Evolutionary conservation across 148 eudicot species (phyloP), one percentile per base, ranked within the genome.

Genomic region (Silene conica): DNA sequence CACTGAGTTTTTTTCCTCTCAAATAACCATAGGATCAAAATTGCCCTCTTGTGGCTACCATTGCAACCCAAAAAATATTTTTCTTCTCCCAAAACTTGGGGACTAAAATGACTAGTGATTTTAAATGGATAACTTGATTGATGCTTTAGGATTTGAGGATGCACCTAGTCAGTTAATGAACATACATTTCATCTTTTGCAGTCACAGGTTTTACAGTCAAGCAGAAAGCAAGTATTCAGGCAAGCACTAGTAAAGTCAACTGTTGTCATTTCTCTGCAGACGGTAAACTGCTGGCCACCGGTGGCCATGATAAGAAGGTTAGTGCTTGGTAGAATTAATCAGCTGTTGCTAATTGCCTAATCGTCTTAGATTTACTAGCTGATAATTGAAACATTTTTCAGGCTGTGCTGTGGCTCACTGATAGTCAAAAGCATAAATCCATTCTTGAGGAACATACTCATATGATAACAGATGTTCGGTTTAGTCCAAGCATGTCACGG

Each of bases 251-350:
- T 81, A 88, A 85, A 80, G 93, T 90, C 74, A 83, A 80, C 52
- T 89, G 92, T 54, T 93, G 96, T 78, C 86, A 93, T 76, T 87
- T 93, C 72, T 93, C 98, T 63, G 80, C 86, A 1, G 92, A 93
- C 74, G 98, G 98, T 72, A 90, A 89, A 79, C 82, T 93, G 69
- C 85, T 93, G 70, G 98, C 96, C 68, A 87, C 89, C 71, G 96
- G 96, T 74, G 96, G 98, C 63, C 86, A 87, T 77, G 96, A 93
- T 81, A 89, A 89, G 79, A 90, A 87, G 90, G 96, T 90, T 63
- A 25, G 82, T 74, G 46, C 63, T 54, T 21, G 46, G 72, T 16
- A 11, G 23, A 55, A 59, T 48, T 62, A 22, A 10, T 15, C 20
- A 6, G n/a, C 21, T 26, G 7, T 13, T 73, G 14, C 18, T 68